Evolutionary conservation across 257 asterid species (phyloP).

Genomic region (Osmanthus fragrans): DNA sequence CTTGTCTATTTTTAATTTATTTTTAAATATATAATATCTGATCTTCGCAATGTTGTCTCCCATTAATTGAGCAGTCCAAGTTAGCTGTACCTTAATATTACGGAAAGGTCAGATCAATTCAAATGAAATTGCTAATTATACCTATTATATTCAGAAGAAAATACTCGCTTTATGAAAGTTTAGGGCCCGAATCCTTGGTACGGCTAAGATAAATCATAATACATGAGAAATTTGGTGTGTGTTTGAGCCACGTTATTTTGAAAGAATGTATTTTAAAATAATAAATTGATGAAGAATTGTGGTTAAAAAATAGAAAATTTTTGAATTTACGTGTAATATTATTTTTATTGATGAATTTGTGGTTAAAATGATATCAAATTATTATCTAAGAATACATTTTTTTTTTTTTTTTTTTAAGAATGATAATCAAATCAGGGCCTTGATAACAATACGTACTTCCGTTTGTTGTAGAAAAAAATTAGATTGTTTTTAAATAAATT

Average conservation of each 20-base stretch:
- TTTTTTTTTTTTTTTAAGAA: no score
- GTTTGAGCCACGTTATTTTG: no score
- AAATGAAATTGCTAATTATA: not conserved
- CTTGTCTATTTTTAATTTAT: slow-evolving; percentile 1
- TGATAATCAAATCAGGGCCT: no score
- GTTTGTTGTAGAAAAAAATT: no score
- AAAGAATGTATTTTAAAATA: no score
- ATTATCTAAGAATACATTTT: no score
- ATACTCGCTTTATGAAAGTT: not conserved
- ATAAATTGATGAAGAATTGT: no score
- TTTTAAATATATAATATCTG: slow-evolving; percentile 23
- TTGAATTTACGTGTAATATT: no score
- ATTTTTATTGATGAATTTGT: no score
- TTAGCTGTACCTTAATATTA: not conserved
- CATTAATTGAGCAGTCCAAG: slow-evolving; percentile 6
- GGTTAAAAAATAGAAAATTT: no score
- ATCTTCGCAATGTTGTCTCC: slow-evolving; percentile 33
- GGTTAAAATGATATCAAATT: no score
- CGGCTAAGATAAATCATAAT: not conserved
- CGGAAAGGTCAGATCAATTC: not conserved
- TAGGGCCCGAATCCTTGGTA: not conserved
- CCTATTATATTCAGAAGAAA: not conserved
- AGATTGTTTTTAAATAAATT: no score
- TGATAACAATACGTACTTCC: not conserved
- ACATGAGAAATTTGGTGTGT: not conserved